These are phyloP conservation scores for Nakazawaea holstii DNA, from an alignment of 805 yeast species.

Conservation along the genomic window DNA sequence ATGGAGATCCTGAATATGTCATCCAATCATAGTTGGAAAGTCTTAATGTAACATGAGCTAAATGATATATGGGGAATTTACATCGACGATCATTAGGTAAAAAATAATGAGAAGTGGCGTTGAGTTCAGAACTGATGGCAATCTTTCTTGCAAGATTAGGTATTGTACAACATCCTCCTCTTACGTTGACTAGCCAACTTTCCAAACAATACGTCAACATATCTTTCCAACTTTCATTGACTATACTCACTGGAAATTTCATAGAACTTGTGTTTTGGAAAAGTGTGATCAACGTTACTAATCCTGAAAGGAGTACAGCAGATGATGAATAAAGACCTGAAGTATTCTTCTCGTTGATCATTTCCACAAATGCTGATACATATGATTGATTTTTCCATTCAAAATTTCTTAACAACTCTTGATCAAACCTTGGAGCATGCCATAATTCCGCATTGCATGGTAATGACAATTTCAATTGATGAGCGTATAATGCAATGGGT, in stretches of 20 bases:
- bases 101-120: neutral
- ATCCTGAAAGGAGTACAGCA: neutral
- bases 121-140: neutral
- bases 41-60: constrained; percentile 59
- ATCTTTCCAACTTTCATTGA: constrained; percentile 7
- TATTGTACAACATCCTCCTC: neutral
- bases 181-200: constrained; percentile 7
- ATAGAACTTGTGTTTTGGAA: constrained; percentile 8
- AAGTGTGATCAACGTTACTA: constrained; percentile 7
- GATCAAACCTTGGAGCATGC: constrained; percentile 28
- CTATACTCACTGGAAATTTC: neutral
- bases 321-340: neutral
- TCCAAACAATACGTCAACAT: constrained; percentile 6
- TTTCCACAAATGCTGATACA: constrained; percentile 2
- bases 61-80: constrained; percentile 59
- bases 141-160: neutral
- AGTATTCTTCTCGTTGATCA: constrained; percentile 1
- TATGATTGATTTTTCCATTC: constrained; percentile 7
- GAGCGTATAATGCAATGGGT: constrained; percentile 27
- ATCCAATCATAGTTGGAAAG: constrained; percentile 70
- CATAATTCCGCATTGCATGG: constrained; percentile 62
- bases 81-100: constrained; percentile 33
- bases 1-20: constrained; percentile 72
- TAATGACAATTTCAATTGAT: constrained; percentile 55
- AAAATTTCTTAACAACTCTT: constrained; percentile 2